Conservation (phyloP, 2,329 filamentous ascomycete species). For the Intubia oerlemansii region DNA sequence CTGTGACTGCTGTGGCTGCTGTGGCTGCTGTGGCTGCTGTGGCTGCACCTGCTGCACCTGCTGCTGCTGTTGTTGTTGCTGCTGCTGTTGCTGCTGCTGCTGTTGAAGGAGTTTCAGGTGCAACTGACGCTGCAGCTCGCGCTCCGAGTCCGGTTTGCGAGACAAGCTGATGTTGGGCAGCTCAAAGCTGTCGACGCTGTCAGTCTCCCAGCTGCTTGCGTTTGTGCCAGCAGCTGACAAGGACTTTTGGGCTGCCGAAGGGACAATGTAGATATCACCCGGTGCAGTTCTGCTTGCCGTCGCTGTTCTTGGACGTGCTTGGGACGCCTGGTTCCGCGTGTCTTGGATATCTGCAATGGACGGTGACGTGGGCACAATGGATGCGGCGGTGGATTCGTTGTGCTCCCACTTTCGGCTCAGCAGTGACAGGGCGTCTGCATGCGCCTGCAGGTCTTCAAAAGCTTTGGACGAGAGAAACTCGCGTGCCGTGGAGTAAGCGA, state of each 20-base stretch:
- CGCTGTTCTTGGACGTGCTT: too few species aligned
- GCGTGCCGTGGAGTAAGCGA: background rate
- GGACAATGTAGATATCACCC: background rate
- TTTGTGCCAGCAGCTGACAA: too few species aligned
- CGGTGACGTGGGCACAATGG: too few species aligned
- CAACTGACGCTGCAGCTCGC: background rate
- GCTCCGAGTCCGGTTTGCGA: background rate
- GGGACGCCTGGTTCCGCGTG: too few species aligned
- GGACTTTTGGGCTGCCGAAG: background rate
- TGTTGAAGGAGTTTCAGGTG: constrained; percentile 1
- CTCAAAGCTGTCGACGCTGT: constrained; percentile 9
- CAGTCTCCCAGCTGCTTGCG: constrained; percentile 3
- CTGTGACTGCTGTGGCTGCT: background rate
- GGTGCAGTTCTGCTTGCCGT: too few species aligned
- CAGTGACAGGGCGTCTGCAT: background rate
- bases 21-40: too few species aligned
- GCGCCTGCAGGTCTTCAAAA: background rate
- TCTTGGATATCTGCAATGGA: too few species aligned
- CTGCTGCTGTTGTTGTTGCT: too few species aligned
- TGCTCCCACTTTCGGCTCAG: background rate
- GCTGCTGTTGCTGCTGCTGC: constrained; percentile 1
- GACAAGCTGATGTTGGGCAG: constrained; percentile 5
- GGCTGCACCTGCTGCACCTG: too few species aligned
- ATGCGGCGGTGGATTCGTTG: background rate
- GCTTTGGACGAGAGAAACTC: background rate